Base-by-base conservation (phyloP, 805 yeast species). In the Sugiyamaella mastotermitis region DNA sequence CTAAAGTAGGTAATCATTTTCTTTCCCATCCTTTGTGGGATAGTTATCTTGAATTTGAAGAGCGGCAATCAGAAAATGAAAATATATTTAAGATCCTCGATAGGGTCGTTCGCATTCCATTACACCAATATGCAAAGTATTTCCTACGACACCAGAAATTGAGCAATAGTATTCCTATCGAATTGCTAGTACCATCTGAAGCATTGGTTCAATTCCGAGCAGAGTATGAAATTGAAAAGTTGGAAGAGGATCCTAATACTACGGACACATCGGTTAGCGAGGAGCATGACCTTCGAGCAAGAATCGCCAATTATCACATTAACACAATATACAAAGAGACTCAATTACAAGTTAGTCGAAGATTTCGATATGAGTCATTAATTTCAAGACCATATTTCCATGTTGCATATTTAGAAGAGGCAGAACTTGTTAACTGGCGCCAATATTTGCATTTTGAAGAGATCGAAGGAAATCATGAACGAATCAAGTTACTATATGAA, bases 21-120 rank as follows among this genome's bases (percentile, higher is more conserved):
- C 63, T 80, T 45, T 71, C 94, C 1, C 94, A 87, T 56, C 66
- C 77, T 1, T 61, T 88, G 34, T 90, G 97, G 97, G 94, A 87
- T 56, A 66, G 72, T 38, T 79, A 76, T 44, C 58, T 90, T 17
- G 80, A 71, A 27, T 82, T 77, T 63, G 81, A 77, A 49, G 56
- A 64, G n/a, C 58, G 60, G 11, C 48, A 50, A 18, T 66, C 63
- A 24, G 56, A 71, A 5, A 46, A 64, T 2, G 56, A 58, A 3
- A 50, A 76, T 1, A 68, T 79, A 40, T 45, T 50, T 24, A 61
- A 41, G 59, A 78, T 32, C 57, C 76, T 27, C 53, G 55, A 28
- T 4, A 42, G 60, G 21, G 45, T 61, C 24, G 40, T 56, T 8
- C 44, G 37, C 29, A 65, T 83, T 2, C 96, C 96, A 0, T 60